Evolutionary conservation across 805 yeast genomes (phyloP), one percentile per base, ranked within the genome.

Genomic region (Saccharomycopsis malanga): DNA sequence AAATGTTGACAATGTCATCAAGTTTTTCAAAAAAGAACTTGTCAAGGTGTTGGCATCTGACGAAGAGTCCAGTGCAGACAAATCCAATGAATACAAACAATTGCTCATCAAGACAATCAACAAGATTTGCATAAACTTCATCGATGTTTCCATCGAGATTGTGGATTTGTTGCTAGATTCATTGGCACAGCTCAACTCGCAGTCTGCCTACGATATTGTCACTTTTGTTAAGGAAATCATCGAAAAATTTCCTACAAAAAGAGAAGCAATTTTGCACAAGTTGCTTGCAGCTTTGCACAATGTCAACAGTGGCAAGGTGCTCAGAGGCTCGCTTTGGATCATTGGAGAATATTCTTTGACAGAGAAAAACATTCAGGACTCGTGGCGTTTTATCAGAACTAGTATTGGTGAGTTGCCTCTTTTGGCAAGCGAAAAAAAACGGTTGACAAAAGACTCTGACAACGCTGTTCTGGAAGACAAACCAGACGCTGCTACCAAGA

Each of bases 291-390:
- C 87, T 12, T 71, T 93, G 60, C 77, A 77, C 23, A 69, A 70
- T 21, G 81, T 87, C 43, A 85, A 80, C 61, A 81, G 93, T 50
- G 95, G 96, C 10, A 88, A 88, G 58, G 96, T 93, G 9, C 84
- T 80, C 68, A 81, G 98, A 55, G 95, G 96, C 25, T 87, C 95
- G 0, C 71, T 94, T 51, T 93, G 99, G 99, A 81, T 93, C 43
- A 67, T 93, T 57, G 98, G 99, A 65, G 98, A 94, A 66, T 93
- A 88, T 64, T 71, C 89, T 34, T 59, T 74, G 39, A 82, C 81
- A 44, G 87, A 81, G 54, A 64, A 71, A 22, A 83, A 83, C 44
- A 80, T 93, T 53, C 84, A 83, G 62, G 74, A 73, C 22, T 81
- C 94, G 4, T 94, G 98, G 98, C 83, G 77, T 57, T 84, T 78